Base-by-base conservation (phyloP, 1,284 basidiomycete genomes). In the Ustilago shanxiensis region DNA sequence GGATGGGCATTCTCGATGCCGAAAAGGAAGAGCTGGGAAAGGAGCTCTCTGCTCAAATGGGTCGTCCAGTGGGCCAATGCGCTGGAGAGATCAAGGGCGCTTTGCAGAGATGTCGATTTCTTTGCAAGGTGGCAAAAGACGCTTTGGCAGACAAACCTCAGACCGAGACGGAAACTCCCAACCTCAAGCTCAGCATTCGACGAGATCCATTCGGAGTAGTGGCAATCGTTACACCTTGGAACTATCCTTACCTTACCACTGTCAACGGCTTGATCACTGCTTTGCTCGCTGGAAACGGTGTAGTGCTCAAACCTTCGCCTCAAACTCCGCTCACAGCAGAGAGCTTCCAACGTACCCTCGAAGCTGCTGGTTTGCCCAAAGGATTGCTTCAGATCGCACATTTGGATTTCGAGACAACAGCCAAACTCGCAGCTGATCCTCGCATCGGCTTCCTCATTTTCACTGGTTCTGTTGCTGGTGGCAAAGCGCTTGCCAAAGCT, bases 221-320 rank as follows among this genome's bases (percentile, higher is more conserved):
- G 1, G 89, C 95, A 31, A 90, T 95, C 56, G 91, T 95, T 72
- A 90, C 92, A 0, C 93, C 94, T 2, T 95, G 95, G 95, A 94
- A 95, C 70, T 95, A 94, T 73, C 66, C 91, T 87, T 22, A 55
- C 41, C 35, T 67, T 29, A 35, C 39, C 51, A 54, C 60, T 53
- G 90, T 98, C 86, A 98, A 98, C 87, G 91, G 93, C 1, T 91
- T 98, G 60, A 89, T 98, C 50, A 72, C 77, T 26, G 62, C 73
- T 33, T 35, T 73, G 58, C 73, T 84, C 28, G 77, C 82, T 53
- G 94, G 95, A 29, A 98, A 98, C 86, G 88, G 93, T 0, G 93
- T 98, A 16, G 87, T 98, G 55, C 88, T 98, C 84, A 98, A 98
- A 87, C 95, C 95, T 0, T 95, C 95, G 3, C 95, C 95, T 1